Base-by-base conservation (phyloP, 108 stramenopile species). In the Nitzschia sp. region DNA sequence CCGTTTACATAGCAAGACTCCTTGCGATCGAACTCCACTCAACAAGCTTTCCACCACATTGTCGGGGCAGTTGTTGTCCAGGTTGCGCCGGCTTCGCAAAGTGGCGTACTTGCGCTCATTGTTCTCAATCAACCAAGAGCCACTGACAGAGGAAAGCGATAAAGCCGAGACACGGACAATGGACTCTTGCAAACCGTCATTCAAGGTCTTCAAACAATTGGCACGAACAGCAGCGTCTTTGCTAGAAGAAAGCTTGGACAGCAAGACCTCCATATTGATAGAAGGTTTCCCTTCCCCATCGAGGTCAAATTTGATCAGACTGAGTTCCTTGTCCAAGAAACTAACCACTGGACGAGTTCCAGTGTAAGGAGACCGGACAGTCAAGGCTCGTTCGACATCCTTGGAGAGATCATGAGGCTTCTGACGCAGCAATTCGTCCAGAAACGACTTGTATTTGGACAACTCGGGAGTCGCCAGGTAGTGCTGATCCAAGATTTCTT, bases 21-120 rank as follows among this genome's bases (percentile, higher is more conserved):
- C 79, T 26, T 68, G 73, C 34, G 73, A 46, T n/a, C 79, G 74
- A 13, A 80, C 79, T 19, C 62, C 79, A 41, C 56, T 48, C n/a
- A 80, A 45, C 19, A 80, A 59, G 33, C 57, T 59, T 15, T 75
- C 67, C 16, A 80, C 72, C 8, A 80, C 79, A 19, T 56, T 74
- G 44, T 80, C 79, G 16, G 79, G 79, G 28, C 79, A 80, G 44
- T 80, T 80, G 48, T 80, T 80, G 26, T 76, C 79, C 17, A 80
- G 54, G 46, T 80, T 80, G 19, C 79, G 61, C 23, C 70, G 73
- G 15, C 46, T 65, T 26, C 79, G 73, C 23, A 80, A 60, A 22
- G 34, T 54, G 6, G n/a, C 26, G 34, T 80, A 80, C 21, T 58
- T 56, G 32, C 79, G 73, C 62, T 80, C 79, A 28, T 75, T 71